Percentiles rank a stretch among this genome's conserved stretches.
Conservation (phyloP, 345 rosid genomes). For the Dovyalis caffra region DNA sequence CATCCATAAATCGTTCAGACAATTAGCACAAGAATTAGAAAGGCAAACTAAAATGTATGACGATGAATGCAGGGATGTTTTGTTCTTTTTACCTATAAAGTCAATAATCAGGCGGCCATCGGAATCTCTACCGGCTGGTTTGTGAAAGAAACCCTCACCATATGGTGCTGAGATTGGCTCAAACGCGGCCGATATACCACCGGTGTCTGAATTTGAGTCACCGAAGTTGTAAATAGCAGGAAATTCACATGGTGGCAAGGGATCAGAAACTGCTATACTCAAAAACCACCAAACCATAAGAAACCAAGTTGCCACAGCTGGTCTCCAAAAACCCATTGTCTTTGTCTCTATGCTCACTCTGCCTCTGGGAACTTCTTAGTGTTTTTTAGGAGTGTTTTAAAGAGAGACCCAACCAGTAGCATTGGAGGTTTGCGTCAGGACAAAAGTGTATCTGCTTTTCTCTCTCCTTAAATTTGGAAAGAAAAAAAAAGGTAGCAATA, state of each 20-base stretch:
- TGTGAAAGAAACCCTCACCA: conserved; percentile 62
- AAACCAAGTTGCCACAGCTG: conserved; percentile 24
- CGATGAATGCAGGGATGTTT: neutral
- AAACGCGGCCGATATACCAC: conserved; percentile 80
- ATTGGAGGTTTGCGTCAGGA: neutral
- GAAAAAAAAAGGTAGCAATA: no score
- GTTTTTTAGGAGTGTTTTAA: no score
- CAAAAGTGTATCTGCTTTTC: neutral
- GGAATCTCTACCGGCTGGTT: conserved; percentile 61
- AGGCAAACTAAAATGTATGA: neutral
- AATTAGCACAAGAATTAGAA: neutral
- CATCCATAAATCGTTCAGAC: conserved; percentile 8
- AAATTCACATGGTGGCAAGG: conserved; percentile 44
- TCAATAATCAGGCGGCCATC: conserved; percentile 84
- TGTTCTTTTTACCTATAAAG: conserved; percentile 58
- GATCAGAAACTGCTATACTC: conserved; percentile 12
- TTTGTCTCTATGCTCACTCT: neutral
- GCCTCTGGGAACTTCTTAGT: neutral
- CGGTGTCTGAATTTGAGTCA: conserved; percentile 84
- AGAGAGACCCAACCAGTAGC: conserved; percentile 2
- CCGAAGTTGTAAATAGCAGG: conserved; percentile 89
- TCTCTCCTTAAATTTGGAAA: no score
- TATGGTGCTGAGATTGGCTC: conserved; percentile 54
- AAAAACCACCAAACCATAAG: conserved; percentile 35
- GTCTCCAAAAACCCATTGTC: conserved; percentile 26